Percentiles rank a stretch among this genome's conserved stretches.
These are phyloP conservation scores for Thelephora ganbajun DNA, from an alignment of 768 basidiomycete genomes.

Conservation along the genomic window DNA sequence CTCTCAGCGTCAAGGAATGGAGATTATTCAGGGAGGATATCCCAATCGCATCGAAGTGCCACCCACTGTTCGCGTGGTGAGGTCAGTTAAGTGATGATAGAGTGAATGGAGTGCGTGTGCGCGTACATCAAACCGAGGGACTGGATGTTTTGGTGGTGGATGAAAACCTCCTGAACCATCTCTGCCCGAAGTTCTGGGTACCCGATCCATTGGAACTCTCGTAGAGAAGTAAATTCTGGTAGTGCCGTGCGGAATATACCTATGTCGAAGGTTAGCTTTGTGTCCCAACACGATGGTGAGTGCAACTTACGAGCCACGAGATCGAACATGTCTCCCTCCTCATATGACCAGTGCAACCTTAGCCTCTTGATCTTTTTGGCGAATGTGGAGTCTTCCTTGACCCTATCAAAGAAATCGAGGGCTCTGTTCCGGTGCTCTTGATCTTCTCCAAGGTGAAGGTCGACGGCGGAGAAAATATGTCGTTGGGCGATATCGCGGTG, in stretches of 20 bases:
- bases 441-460: constrained; percentile 56
- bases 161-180: constrained; percentile 44
- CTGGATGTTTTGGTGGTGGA: constrained; percentile 37
- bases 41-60: constrained; percentile 54
- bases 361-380: constrained; percentile 45
- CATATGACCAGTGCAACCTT: constrained; percentile 55
- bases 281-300: background rate
- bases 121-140: constrained; percentile 47
- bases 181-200: constrained; percentile 59
- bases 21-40: constrained; percentile 21
- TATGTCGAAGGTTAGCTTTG: background rate
- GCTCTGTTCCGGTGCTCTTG: constrained; percentile 43
- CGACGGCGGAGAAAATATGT: constrained; percentile 52
- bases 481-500: constrained; percentile 52
- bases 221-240: constrained; percentile 44
- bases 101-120: constrained; percentile 2
- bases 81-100: background rate
- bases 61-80: constrained; percentile 27
- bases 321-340: constrained; percentile 54
- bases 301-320: constrained; percentile 35
- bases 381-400: constrained; percentile 46
- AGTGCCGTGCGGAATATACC: constrained; percentile 50
- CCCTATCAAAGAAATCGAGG: constrained; percentile 53
- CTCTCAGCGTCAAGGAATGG: constrained; percentile 51
- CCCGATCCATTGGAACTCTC: constrained; percentile 66